Conservation (phyloP, 2,329 filamentous ascomycete genomes). For the Exserohilum turcica region DNA sequence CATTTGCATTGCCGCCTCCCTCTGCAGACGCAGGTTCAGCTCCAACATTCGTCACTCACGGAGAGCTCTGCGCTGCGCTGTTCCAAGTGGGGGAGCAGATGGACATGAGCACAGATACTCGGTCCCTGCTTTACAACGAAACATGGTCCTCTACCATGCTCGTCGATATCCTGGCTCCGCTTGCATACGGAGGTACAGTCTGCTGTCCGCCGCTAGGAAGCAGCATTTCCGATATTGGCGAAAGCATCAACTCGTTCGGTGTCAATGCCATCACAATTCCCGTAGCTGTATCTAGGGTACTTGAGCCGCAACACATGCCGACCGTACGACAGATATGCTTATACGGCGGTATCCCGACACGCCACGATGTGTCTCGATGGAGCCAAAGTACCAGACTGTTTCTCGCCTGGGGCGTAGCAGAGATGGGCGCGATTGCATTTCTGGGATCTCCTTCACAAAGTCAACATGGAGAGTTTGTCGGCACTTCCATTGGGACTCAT, state of each 20-base stretch:
- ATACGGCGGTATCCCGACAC: not conserved
- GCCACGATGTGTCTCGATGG: not conserved
- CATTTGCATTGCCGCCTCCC: no score
- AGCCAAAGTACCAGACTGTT: no score
- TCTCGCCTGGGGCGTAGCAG: no score
- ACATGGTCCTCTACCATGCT: not conserved
- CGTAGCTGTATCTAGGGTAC: not conserved
- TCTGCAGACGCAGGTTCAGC: no score
- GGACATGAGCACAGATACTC: not conserved
- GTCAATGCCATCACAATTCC: not conserved
- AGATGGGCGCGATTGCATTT: no score
- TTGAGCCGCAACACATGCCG: not conserved
- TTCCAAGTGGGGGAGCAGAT: no score
- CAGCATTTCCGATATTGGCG: not conserved
- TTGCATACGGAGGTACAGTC: not conserved
- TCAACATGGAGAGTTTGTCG: no score
- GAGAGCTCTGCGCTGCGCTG: no score
- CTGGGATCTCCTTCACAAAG: no score
- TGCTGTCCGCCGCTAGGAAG: not conserved
- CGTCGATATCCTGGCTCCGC: not conserved
- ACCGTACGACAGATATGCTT: not conserved
- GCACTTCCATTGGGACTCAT: no score
- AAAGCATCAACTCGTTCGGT: not conserved
- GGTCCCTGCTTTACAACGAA: not conserved
- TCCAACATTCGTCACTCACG: no score